Base-by-base conservation (phyloP, 106 monocot species). In the Acorus gramineus region DNA sequence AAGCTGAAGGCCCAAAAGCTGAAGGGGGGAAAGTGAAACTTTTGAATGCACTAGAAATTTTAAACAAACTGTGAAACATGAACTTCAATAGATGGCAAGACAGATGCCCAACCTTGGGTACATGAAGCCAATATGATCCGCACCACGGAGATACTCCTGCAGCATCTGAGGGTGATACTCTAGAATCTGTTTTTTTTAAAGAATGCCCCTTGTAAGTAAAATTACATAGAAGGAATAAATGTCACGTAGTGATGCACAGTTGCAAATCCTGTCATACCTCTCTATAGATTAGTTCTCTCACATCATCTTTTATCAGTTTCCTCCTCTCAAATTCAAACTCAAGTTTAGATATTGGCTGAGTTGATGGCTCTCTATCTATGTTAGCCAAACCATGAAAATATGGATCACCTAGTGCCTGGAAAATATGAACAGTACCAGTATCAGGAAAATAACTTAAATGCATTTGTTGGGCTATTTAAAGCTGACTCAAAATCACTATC, bases 151-250 rank as follows among this genome's bases (percentile, higher is more conserved):
- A 81, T 84, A 83, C 58, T 86, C 90, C 52, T 86, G 80, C 59
- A 93, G 79, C 93, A 93, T 93, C 68, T 88, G 88, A 11, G 88
- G 93, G 80, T 93, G 93, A 72, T 93, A 93, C 75, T 93, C 93
- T 59, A 93, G 68, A 69, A 93, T 93, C 93, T 93, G 85, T 79
- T 84, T 73, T 53, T 75, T 81, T 70, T 77, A 52, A n/a, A 53
- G 61, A 59, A 63, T 62, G 44, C 59, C 43, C 42, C 69, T 77
- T 6, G 69, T 71, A 56, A 69, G 59, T 44, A 45, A 70, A 57
- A 66, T 55, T 3, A 13, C 55, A 66, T 4, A 13, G 13, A 59
- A 44, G 48, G 14, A 69, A 6, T 2, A 51, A 44, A 47, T 55
- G 44, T 59, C 60, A 60, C 44, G 28, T 28, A 28, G 28, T 28